These are phyloP conservation scores for Hypocrella siamensis DNA, from an alignment of 2,329 filamentous ascomycete genomes.

Conservation along the genomic window DNA sequence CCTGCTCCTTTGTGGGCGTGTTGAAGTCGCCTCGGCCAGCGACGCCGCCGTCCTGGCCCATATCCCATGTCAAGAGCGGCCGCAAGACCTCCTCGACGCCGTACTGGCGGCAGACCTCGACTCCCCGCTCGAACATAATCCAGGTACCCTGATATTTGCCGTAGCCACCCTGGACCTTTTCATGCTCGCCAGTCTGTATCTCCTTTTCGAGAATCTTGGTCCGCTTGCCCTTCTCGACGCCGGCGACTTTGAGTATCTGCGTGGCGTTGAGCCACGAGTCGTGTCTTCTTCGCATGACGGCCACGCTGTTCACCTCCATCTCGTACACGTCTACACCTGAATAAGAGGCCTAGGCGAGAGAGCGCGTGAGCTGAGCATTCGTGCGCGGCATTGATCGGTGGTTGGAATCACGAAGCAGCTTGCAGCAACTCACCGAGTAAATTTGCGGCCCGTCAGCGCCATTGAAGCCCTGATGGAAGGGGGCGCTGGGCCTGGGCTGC, in stretches of 20 bases:
- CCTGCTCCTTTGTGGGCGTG: slow-evolving; percentile 95
- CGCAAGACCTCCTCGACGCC: slow-evolving; percentile 62
- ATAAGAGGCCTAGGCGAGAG: slow-evolving; percentile 53
- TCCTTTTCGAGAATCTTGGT: slow-evolving; percentile 98
- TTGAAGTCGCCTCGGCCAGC: slow-evolving; percentile 65
- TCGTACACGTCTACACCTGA: slow-evolving; percentile 95
- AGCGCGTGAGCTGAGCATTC: neutral
- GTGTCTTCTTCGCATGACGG: slow-evolving; percentile 87
- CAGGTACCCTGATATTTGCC: slow-evolving; percentile 98
- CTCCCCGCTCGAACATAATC: slow-evolving; percentile 85
- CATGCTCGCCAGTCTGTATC: slow-evolving; percentile 88
- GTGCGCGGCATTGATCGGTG: neutral
- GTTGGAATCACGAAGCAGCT: neutral
- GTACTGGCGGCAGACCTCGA: slow-evolving; percentile 77
- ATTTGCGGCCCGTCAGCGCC: slow-evolving; percentile 35
- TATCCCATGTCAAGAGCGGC: slow-evolving; percentile 66
- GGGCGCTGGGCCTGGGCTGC: slow-evolving; percentile 22
- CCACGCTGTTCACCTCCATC: slow-evolving; percentile 88
- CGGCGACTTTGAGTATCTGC: slow-evolving; percentile 93
- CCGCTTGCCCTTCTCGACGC: slow-evolving; percentile 92
- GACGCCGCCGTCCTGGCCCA: slow-evolving; percentile 57
- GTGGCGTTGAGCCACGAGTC: slow-evolving; percentile 98
- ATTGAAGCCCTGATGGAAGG: slow-evolving; percentile 20
- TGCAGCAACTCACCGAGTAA: slow-evolving; percentile 36
- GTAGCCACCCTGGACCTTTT: slow-evolving; percentile 96